Conservation (phyloP, 2,329 filamentous ascomycete genomes). For the Shiraia sp. region DNA sequence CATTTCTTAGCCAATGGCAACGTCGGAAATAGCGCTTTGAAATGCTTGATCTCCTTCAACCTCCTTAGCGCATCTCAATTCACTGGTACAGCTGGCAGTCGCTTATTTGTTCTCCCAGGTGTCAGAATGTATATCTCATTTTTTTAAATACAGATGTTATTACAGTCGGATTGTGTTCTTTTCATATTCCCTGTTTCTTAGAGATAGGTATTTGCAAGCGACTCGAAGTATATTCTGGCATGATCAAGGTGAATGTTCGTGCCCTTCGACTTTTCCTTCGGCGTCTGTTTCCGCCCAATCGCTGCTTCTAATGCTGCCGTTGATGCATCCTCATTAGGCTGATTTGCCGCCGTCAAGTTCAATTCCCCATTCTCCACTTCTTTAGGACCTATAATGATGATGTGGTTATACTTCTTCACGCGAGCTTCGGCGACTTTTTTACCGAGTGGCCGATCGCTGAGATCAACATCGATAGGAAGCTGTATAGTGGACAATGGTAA, state of each 20-base stretch:
- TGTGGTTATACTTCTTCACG: constrained; percentile 70
- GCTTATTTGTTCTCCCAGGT: too few species aligned
- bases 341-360: constrained; percentile 41
- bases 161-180: too few species aligned
- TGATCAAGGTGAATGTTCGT: constrained; percentile 16
- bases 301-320: constrained; percentile 41
- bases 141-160: too few species aligned
- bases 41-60: too few species aligned
- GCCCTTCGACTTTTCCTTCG: constrained; percentile 18
- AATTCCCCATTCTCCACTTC: constrained; percentile 33
- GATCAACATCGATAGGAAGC: constrained; percentile 72
- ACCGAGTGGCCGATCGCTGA: constrained; percentile 62
- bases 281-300: constrained; percentile 14
- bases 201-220: constrained; percentile 30
- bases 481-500: constrained; percentile 59
- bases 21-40: too few species aligned
- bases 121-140: too few species aligned
- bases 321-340: constrained; percentile 38
- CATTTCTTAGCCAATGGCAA: too few species aligned
- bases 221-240: constrained; percentile 38
- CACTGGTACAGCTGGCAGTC: too few species aligned
- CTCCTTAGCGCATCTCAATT: too few species aligned
- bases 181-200: too few species aligned
- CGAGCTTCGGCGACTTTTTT: constrained; percentile 76
- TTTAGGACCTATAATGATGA: constrained; percentile 68